A percentile compares a stretch with the other conserved stretches of the same genome.
Evolutionary conservation across 345 rosid species (phyloP).

Genomic region (Abelmoschus esculentus): DNA sequence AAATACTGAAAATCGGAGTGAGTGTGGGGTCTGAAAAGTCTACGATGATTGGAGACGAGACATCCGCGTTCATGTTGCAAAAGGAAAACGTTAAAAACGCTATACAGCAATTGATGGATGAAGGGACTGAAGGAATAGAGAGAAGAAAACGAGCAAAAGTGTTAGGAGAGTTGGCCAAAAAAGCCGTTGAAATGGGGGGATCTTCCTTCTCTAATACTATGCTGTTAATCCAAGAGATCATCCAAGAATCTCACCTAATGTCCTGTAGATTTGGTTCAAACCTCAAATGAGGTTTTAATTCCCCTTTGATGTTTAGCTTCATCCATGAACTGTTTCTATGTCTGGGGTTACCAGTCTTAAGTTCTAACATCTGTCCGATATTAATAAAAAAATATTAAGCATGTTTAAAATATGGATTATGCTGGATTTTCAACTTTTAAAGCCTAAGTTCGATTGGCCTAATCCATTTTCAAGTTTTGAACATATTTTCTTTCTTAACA

Average conservation of each 20-base stretch:
- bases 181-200: slow-evolving; percentile 27
- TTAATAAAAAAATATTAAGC: too few relatives aligned
- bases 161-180: slow-evolving; percentile 25
- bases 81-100: slow-evolving; percentile 21
- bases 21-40: slow-evolving; percentile 28
- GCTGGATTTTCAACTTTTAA: too few relatives aligned
- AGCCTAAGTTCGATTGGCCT: too few relatives aligned
- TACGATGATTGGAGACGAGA: slow-evolving; percentile 21
- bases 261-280: not conserved
- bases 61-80: slow-evolving; percentile 17
- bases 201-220: slow-evolving; percentile 25
- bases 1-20: slow-evolving; percentile 33
- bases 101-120: slow-evolving; percentile 21
- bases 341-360: too few relatives aligned
- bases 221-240: slow-evolving; percentile 24
- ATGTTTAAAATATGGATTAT: too few relatives aligned
- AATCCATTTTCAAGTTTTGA: too few relatives aligned
- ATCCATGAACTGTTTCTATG: too few relatives aligned
- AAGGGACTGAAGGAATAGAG: slow-evolving; percentile 11
- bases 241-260: slow-evolving; percentile 2
- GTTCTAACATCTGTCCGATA: too few relatives aligned
- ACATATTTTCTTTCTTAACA: too few relatives aligned
- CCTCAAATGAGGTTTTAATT: not conserved
- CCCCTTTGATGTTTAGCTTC: too few relatives aligned
- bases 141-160: slow-evolving; percentile 28